Percentiles rank a stretch among this genome's conserved stretches.
These are phyloP conservation scores for Athelia psychrophila DNA, from an alignment of 1,284 basidiomycete genomes.

Conservation along the genomic window DNA sequence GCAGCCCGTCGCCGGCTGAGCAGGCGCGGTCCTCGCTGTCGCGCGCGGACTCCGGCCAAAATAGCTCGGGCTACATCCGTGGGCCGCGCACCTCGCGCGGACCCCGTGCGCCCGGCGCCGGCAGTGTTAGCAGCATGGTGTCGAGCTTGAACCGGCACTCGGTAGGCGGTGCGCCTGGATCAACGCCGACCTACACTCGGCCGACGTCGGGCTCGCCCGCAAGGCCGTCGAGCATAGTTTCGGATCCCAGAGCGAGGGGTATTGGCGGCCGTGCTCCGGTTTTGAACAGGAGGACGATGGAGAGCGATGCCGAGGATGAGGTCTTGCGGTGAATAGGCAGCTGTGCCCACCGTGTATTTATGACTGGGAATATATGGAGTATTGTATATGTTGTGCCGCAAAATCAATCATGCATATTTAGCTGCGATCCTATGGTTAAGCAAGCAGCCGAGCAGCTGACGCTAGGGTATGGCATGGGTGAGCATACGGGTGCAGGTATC, in stretches of 20 bases:
- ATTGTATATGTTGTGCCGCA: too few species aligned
- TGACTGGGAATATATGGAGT: too few species aligned
- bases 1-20: slow-evolving; percentile 44
- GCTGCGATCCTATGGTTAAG: too few species aligned
- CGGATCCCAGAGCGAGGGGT: background rate
- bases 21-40: slow-evolving; percentile 34
- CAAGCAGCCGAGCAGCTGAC: too few species aligned
- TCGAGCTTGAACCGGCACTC: slow-evolving; percentile 53
- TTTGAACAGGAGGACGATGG: slow-evolving; percentile 73
- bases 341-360: too few species aligned
- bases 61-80: slow-evolving; percentile 43
- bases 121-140: slow-evolving; percentile 52
- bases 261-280: slow-evolving; percentile 45
- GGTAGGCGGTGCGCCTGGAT: slow-evolving; percentile 36
- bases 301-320: slow-evolving; percentile 80
- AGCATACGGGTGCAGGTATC: too few species aligned
- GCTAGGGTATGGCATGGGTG: too few species aligned
- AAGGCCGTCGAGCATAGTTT: slow-evolving; percentile 40
- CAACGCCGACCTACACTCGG: slow-evolving; percentile 37
- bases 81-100: slow-evolving; percentile 49
- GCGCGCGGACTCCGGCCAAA: slow-evolving; percentile 43
- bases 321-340: background rate
- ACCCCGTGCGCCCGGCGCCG: slow-evolving; percentile 35
- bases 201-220: slow-evolving; percentile 41
- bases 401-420: too few species aligned